These are phyloP conservation scores for Omphalotus olearius DNA, from an alignment of 1,284 basidiomycete genomes.

Conservation along the genomic window DNA sequence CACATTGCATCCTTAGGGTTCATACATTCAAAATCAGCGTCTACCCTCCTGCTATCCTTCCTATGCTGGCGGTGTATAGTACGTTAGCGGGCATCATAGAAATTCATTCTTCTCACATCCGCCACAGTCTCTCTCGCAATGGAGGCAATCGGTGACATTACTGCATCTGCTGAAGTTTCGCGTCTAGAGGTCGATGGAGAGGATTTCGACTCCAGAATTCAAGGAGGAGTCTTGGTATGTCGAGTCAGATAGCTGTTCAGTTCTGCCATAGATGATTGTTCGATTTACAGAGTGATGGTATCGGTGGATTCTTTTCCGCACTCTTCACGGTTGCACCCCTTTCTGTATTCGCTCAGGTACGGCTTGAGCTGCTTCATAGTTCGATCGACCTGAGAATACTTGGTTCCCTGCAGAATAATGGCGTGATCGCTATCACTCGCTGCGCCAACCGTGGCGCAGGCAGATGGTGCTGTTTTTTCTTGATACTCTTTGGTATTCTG, in stretches of 20 bases:
- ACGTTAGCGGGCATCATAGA: slow-evolving; percentile 13
- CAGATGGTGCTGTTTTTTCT: slow-evolving; percentile 68
- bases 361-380: background rate
- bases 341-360: slow-evolving; percentile 74
- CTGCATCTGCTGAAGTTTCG: slow-evolving; percentile 80
- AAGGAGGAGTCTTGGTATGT: slow-evolving; percentile 77
- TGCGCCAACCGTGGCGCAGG: slow-evolving; percentile 75
- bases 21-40: slow-evolving; percentile 76
- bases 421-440: slow-evolving; percentile 73
- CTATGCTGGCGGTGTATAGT: slow-evolving; percentile 81
- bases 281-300: slow-evolving; percentile 54
- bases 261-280: background rate
- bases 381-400: background rate
- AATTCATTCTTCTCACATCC: background rate
- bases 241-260: slow-evolving; percentile 5
- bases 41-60: slow-evolving; percentile 79
- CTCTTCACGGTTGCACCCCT: slow-evolving; percentile 79
- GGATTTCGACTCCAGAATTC: slow-evolving; percentile 76
- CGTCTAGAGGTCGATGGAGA: slow-evolving; percentile 62
- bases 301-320: slow-evolving; percentile 71
- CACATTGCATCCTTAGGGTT: slow-evolving; percentile 41
- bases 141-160: slow-evolving; percentile 87
- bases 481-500: slow-evolving; percentile 69
- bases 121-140: slow-evolving; percentile 62
- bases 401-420: slow-evolving; percentile 57